Percentiles rank a stretch among this genome's conserved stretches.
These are phyloP conservation scores for Senna tora DNA, from an alignment of 306 rosid genomes.

Conservation along the genomic window DNA sequence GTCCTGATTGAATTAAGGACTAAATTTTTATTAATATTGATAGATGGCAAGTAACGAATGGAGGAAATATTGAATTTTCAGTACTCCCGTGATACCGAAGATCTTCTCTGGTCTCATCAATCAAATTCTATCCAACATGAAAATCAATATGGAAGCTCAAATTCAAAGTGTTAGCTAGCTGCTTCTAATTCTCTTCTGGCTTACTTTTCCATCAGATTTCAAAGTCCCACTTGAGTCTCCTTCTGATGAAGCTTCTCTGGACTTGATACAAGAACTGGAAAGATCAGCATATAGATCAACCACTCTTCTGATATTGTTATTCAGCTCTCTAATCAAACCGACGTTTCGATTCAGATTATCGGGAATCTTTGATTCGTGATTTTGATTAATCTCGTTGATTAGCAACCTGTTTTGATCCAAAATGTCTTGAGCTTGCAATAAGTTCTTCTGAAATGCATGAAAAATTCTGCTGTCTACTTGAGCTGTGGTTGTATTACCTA, in stretches of 20 bases:
- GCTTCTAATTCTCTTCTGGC: slow-evolving; percentile 78
- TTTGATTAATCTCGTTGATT: slow-evolving; percentile 89
- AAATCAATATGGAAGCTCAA: slow-evolving; percentile 35
- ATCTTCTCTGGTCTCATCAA: too few species aligned
- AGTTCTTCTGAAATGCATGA: slow-evolving; percentile 81
- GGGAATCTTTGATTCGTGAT: slow-evolving; percentile 78
- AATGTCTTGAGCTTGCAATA: slow-evolving; percentile 83
- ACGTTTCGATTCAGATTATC: slow-evolving; percentile 77
- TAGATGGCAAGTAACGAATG: too few species aligned
- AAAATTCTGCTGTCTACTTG: slow-evolving; percentile 68
- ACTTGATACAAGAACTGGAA: slow-evolving; percentile 71
- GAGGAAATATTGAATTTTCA: too few species aligned
- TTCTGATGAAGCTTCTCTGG: slow-evolving; percentile 77
- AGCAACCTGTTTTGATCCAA: slow-evolving; percentile 85
- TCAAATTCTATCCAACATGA: slow-evolving; percentile 36
- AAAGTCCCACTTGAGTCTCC: slow-evolving; percentile 78
- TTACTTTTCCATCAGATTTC: slow-evolving; percentile 77
- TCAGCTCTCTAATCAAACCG: slow-evolving; percentile 84
- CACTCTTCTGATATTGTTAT: slow-evolving; percentile 87
- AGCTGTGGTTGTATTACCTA: slow-evolving; percentile 56
- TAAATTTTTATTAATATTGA: too few species aligned
- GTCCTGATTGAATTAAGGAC: too few species aligned
- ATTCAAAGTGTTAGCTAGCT: slow-evolving; percentile 57
- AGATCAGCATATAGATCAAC: slow-evolving; percentile 91
- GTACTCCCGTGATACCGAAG: too few species aligned